phyloP scores from a whole-genome alignment of 495 filamentous ascomycete genomes.

The Aspergillus haitiensis region DNA sequence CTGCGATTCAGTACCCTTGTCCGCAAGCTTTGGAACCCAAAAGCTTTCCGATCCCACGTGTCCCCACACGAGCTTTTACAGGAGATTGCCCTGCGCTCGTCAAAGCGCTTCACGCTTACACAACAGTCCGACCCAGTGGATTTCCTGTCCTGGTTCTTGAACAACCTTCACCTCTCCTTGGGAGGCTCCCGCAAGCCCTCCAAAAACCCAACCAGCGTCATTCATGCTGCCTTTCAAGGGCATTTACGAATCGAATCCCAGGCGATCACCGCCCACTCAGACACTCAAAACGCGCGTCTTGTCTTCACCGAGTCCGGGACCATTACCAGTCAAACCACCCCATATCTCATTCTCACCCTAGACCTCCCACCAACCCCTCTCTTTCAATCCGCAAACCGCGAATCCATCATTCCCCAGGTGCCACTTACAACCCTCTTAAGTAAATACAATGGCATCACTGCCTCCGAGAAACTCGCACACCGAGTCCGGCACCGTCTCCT shows the following conservation, averaged over 20 bases:
- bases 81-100: conserved; percentile 85
- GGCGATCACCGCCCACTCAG: conserved; percentile 87
- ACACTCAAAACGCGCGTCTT: conserved; percentile 76
- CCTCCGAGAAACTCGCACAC: conserved; percentile 84
- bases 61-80: conserved; percentile 96
- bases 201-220: conserved; percentile 61
- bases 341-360: conserved; percentile 87
- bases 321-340: conserved; percentile 70
- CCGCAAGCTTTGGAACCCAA: conserved; percentile 97
- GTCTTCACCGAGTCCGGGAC: conserved; percentile 89
- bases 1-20: conserved; percentile 87
- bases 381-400: conserved; percentile 89
- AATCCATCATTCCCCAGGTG: conserved; percentile 96
- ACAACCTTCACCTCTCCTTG: conserved; percentile 87
- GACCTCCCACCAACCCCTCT: conserved; percentile 90
- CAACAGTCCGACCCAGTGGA: conserved; percentile 93
- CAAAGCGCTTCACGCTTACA: conserved; percentile 89
- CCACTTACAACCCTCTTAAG: conserved; percentile 83
- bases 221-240: conserved; percentile 93
- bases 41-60: conserved; percentile 95
- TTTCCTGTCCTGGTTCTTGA: conserved; percentile 95
- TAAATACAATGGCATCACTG: conserved; percentile 89
- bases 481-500: conserved; percentile 86
- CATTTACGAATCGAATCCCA: conserved; percentile 90
- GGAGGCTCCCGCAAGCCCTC: conserved; percentile 87